These are phyloP conservation scores for Pythium periplocum DNA, from an alignment of 352 stramenopile species.

Conservation along the genomic window DNA sequence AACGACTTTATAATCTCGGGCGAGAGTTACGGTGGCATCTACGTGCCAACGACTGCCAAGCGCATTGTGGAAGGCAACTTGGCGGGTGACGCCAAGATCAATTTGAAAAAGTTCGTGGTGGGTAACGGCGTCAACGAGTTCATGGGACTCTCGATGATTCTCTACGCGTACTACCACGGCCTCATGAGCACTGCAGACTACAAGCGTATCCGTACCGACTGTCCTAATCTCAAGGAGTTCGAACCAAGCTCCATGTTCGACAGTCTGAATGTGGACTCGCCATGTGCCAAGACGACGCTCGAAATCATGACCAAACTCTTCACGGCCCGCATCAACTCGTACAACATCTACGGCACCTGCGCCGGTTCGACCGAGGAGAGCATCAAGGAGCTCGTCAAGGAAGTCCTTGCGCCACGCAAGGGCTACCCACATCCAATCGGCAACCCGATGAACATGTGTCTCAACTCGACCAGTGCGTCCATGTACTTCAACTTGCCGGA, in stretches of 20 bases:
- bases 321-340: constrained; percentile 52
- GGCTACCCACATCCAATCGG: constrained; percentile 53
- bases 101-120: constrained; percentile 88
- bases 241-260: constrained; percentile 20
- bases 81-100: constrained; percentile 27
- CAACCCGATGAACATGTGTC: constrained; percentile 66
- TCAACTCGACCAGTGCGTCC: constrained; percentile 46
- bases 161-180: constrained; percentile 81
- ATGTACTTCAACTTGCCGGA: constrained; percentile 64
- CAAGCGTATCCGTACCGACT: constrained; percentile 39
- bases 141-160: constrained; percentile 42
- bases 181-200: constrained; percentile 69
- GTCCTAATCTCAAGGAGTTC: constrained; percentile 42
- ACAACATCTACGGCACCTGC: constrained; percentile 62
- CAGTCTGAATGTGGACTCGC: constrained; percentile 11
- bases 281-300: constrained; percentile 25
- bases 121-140: constrained; percentile 69
- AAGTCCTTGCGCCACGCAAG: constrained; percentile 35
- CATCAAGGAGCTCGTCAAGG: constrained; percentile 34
- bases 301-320: constrained; percentile 29
- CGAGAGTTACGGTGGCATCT: constrained; percentile 78
- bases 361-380: constrained; percentile 39
- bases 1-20: constrained; percentile 84
- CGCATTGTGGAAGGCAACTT: constrained; percentile 51
- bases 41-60: constrained; percentile 57